Base-by-base conservation (phyloP, 768 basidiomycete species). In the Hypholoma fasciculare region DNA sequence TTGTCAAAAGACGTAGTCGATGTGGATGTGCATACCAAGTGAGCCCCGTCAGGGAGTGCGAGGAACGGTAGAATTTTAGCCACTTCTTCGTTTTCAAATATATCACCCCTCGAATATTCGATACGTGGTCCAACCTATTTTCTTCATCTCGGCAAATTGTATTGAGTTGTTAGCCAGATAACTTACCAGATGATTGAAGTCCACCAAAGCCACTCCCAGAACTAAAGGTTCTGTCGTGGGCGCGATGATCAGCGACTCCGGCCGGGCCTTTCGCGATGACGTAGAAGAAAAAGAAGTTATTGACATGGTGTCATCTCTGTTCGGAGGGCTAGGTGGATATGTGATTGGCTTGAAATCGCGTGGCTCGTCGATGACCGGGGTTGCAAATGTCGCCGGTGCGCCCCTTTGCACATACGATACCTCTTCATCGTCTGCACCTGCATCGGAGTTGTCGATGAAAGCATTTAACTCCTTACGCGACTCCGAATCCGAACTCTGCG, bases 31-130 rank as follows among this genome's bases (percentile, higher is more conserved):
- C 88, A 61, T 65, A 96, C 94, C 63, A 97, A 71, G 74, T 99
- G 97, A 9, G 97, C 97, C 16, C 97, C 97, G 66, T 99, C 97
- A 1, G 97, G 97, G 26, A 99, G 81, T 0, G 97, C 97, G 12
- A 99, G 81, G 75, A 99, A 98, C 0, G 97, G 97, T 30, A 99
- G 78, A 36, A 94, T 86, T 70, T 88, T 90, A 36, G 79, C 77
- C 27, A 98, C 79, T 68, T 96, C 92, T 59, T 94, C 91, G 68
- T 98, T 88, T 37, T 91, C 82, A 61, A 91, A 88, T 30, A 96
- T 82, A 2, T 87, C 86, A 3, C 91, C 92, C 65, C 84, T 78
- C 16, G 83, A 84, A 60, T 92, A 90, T 65, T 99, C 95, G 55
- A 98, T 90, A 49, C 85, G 87, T 17, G 97, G 97, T 0, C 97